A percentile compares a stretch with the other conserved stretches of the same genome.
Evolutionary conservation across 768 basidiomycete species (phyloP).

Genomic region (Mycena alexandri): DNA sequence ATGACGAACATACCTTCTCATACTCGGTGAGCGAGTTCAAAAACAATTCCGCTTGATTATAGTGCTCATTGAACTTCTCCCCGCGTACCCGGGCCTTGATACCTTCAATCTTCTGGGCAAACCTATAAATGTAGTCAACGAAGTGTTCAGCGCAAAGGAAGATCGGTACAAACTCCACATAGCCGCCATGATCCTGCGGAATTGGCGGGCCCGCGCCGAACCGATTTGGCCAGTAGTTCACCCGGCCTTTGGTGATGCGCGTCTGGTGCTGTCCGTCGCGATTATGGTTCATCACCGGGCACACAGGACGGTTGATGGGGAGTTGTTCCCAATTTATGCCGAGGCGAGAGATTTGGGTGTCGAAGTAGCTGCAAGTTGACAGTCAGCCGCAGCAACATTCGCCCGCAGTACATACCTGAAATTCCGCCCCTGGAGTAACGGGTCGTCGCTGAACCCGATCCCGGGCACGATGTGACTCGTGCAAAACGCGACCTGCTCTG

Average conservation of each 20-base stretch:
- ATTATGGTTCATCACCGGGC: constrained; percentile 52
- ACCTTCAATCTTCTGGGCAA: constrained; percentile 62
- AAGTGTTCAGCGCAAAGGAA: background rate
- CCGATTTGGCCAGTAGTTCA: constrained; percentile 92
- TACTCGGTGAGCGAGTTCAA: constrained; percentile 79
- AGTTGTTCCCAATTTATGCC: constrained; percentile 83
- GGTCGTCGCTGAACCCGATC: constrained; percentile 82
- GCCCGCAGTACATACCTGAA: constrained; percentile 58
- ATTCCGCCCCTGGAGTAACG: constrained; percentile 86
- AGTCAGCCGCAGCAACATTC: no score
- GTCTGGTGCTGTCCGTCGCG: constrained; percentile 67
- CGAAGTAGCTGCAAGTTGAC: constrained; percentile 63
- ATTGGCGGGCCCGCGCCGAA: constrained; percentile 63
- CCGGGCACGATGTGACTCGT: constrained; percentile 78
- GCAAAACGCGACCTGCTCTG: constrained; percentile 92
- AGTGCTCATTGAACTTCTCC: constrained; percentile 84
- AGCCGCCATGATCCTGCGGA: constrained; percentile 65
- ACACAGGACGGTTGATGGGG: no score
- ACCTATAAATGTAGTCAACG: constrained; percentile 46
- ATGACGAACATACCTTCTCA: constrained; percentile 62
- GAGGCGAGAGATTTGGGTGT: constrained; percentile 85
- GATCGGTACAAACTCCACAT: constrained; percentile 59
- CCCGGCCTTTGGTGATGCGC: constrained; percentile 65
- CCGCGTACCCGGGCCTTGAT: constrained; percentile 74
- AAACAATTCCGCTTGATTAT: constrained; percentile 82